phyloP scores from a whole-genome alignment of 768 basidiomycete genomes.

The Auricularia sp. region DNA sequence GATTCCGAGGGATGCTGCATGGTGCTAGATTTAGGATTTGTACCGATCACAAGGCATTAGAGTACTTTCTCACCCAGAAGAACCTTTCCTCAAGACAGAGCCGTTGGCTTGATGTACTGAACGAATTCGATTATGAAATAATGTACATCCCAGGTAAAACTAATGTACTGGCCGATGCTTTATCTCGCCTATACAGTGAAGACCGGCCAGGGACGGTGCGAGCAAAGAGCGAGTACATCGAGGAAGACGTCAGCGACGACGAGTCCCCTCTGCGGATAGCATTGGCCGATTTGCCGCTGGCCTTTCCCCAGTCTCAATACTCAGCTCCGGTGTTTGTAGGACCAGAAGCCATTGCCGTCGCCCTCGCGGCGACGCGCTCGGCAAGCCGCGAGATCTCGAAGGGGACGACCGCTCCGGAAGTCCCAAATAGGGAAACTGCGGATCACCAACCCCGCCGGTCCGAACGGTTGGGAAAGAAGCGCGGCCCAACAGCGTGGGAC shows the following conservation, averaged over 20 bases:
- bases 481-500: too few species aligned
- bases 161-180: constrained; percentile 12
- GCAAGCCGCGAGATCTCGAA: too few species aligned
- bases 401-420: too few species aligned
- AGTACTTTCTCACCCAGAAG: constrained; percentile 3
- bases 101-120: constrained; percentile 2
- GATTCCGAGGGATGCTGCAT: constrained; percentile 21
- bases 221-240: constrained; percentile 13
- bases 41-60: constrained; percentile 2
- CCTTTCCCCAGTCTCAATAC: too few species aligned
- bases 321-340: too few species aligned
- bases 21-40: constrained; percentile 11
- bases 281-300: too few species aligned
- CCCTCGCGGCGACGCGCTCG: too few species aligned
- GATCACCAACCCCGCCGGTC: too few species aligned
- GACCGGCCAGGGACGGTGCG: constrained; percentile 15
- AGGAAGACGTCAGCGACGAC: constrained; percentile 3
- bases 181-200: constrained; percentile 14
- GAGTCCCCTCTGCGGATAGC: too few species aligned
- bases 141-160: constrained; percentile 1
- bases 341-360: too few species aligned
- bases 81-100: not conserved
- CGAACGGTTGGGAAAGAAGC: too few species aligned
- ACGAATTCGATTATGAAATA: constrained; percentile 5
- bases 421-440: too few species aligned